Evolutionary conservation across 2,329 filamentous ascomycete genomes (phyloP), one percentile per base, ranked within the genome.

Genomic region (Pseudocercospora vitis): DNA sequence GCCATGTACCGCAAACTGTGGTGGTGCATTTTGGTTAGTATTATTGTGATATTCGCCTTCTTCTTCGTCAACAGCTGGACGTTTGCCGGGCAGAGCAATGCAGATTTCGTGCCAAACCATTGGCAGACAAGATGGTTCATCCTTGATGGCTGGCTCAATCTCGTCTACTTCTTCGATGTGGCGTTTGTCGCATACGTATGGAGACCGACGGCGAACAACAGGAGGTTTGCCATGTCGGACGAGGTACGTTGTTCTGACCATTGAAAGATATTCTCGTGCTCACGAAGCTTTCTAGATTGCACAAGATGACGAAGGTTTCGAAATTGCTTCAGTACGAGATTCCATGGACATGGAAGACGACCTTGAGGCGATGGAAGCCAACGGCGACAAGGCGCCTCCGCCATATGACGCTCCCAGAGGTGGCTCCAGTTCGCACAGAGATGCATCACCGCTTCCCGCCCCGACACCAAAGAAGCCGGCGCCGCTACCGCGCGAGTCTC

Each of bases 51-150:
- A 64, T 99, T 99, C 65, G 91, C 81, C 53, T 99, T 99, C 77
- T 96, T 99, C 79, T 97, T 99, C 78, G 86, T 97, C 78, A 97
- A 96, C 78, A 95, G 89, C 63, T 91, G 96, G 73, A 90, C 89
- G 0, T 96, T 99, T 70, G 92, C 91, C 45, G 91, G 91, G 9
- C 84, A 85, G 44, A 83, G 82, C 44, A 87, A 91, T 60, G 89
- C 89, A 0, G 88, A 95, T 71, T 99, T 95, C 70, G 90, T 96
- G 3, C 94, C 94, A 1, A 89, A 89, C 64, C 92, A 99, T 73
- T 99, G 94, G 94, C 92, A 96, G 75, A 91, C 89, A 3, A 80
- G 94, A 56, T 99, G 94, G 94, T 99, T 99, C 68, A 83, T 99
- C 40, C 81, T 99, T 16, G 94, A 99, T 68, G 94, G 94, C 51